A percentile compares a stretch with the other conserved stretches of the same genome.
Conservation (phyloP, 106 monocot genomes). For the Hemerocallis citrina region DNA sequence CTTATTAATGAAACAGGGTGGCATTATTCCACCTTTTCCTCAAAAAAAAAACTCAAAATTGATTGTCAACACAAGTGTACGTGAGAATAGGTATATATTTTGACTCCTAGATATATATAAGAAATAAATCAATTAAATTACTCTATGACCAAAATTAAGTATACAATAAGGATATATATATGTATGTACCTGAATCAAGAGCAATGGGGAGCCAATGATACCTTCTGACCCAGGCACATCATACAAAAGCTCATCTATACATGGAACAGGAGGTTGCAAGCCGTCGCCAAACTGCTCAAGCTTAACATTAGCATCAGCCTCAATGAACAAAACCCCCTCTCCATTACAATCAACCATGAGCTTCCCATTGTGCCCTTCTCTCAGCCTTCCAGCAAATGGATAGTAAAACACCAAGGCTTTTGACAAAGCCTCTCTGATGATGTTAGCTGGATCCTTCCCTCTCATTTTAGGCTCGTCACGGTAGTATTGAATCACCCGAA, state of each 20-base stretch:
- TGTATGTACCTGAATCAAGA: slow-evolving; percentile 27
- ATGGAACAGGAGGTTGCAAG: slow-evolving; percentile 18
- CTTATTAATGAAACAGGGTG: no score
- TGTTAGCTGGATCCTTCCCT: slow-evolving; percentile 19
- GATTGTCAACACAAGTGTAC: no score
- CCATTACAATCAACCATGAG: slow-evolving; percentile 41
- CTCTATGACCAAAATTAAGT: no score
- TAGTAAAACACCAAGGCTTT: slow-evolving; percentile 42
- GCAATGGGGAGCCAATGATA: slow-evolving; percentile 15
- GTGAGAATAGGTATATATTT: no score
- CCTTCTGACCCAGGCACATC: slow-evolving; percentile 14
- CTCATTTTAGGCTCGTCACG: background rate
- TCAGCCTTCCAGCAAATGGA: slow-evolving; percentile 31
- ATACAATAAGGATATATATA: background rate
- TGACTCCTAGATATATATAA: no score
- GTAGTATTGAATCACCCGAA: no score
- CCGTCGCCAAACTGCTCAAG: slow-evolving; percentile 16
- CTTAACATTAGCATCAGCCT: slow-evolving; percentile 22
- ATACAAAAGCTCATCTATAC: slow-evolving; percentile 18
- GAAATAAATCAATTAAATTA: no score
- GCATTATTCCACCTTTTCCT: no score
- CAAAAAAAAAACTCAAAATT: no score
- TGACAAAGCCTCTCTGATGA: slow-evolving; percentile 22
- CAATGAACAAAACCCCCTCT: slow-evolving; percentile 40
- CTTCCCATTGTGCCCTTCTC: slow-evolving; percentile 14